phyloP scores from a whole-genome alignment of 1,284 basidiomycete genomes.

The Cryptococcus maquisensis region DNA sequence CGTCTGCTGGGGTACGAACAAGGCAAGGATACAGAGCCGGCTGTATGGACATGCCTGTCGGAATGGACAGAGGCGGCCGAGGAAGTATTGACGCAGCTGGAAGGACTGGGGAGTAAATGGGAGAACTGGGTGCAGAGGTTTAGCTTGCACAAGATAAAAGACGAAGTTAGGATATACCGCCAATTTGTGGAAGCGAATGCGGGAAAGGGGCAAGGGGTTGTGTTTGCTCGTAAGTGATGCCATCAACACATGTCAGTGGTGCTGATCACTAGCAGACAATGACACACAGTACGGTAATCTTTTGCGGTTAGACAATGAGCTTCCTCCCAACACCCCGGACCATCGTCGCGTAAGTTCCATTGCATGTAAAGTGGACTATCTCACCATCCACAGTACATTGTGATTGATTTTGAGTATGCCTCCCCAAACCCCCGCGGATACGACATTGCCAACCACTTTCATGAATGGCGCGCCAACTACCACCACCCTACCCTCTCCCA shows the following conservation, averaged over 20 bases:
- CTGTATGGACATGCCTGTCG: slow-evolving; percentile 59
- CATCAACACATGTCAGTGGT: not conserved
- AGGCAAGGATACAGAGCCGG: slow-evolving; percentile 55
- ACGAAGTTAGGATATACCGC: slow-evolving; percentile 43
- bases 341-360: slow-evolving; percentile 41
- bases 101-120: slow-evolving; percentile 31
- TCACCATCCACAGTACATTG: slow-evolving; percentile 62
- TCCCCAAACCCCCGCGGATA: slow-evolving; percentile 80
- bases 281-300: slow-evolving; percentile 92
- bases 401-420: slow-evolving; percentile 94
- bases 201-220: slow-evolving; percentile 40
- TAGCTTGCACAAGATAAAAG: slow-evolving; percentile 36
- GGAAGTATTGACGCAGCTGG: slow-evolving; percentile 29
- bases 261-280: slow-evolving; percentile 60
- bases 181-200: slow-evolving; percentile 33
- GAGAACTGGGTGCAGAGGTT: slow-evolving; percentile 42
- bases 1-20: slow-evolving; percentile 56
- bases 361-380: not conserved
- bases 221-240: slow-evolving; percentile 45
- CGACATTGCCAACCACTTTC: slow-evolving; percentile 94
- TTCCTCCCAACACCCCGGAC: slow-evolving; percentile 50
- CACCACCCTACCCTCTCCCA: slow-evolving; percentile 62
- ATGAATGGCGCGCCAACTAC: slow-evolving; percentile 92
- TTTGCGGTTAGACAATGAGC: slow-evolving; percentile 61
- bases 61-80: slow-evolving; percentile 53